phyloP scores from a whole-genome alignment of 2,329 filamentous ascomycete genomes.

The Neofusicoccum umdonicola region DNA sequence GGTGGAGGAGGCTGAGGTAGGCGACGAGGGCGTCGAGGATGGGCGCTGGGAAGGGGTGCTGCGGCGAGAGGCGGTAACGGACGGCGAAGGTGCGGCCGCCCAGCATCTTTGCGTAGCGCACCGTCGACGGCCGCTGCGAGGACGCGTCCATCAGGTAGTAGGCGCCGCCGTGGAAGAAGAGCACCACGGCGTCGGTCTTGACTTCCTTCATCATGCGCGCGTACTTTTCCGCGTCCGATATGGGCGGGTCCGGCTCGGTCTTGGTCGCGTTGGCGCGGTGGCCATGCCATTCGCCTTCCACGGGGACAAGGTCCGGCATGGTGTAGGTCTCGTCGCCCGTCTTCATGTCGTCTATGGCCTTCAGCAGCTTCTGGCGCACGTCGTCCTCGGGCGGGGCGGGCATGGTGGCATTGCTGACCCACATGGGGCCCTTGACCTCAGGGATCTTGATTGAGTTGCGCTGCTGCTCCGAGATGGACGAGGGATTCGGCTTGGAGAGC shows the following conservation, averaged over 20 bases:
- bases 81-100: conserved; percentile 69
- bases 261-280: conserved; percentile 57
- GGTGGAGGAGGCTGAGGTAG: conserved; percentile 72
- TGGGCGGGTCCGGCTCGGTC: conserved; percentile 50
- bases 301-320: conserved; percentile 53
- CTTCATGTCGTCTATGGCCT: conserved; percentile 57
- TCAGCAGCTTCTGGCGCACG: conserved; percentile 57
- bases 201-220: conserved; percentile 65
- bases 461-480: conserved; percentile 51
- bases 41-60: conserved; percentile 71
- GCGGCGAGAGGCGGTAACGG: conserved; percentile 71
- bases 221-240: conserved; percentile 66
- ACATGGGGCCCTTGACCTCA: conserved; percentile 74
- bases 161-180: conserved; percentile 76
- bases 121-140: conserved; percentile 60
- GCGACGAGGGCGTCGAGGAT: conserved; percentile 70
- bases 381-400: conserved; percentile 56
- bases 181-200: conserved; percentile 59
- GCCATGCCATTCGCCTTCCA: conserved; percentile 76
- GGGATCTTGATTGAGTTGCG: conserved; percentile 59
- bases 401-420: conserved; percentile 71
- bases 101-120: conserved; percentile 63
- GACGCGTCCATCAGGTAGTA: conserved; percentile 70
- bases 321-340: conserved; percentile 37
- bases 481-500: conserved; percentile 27